These are phyloP conservation scores for Pichia sporocuriosa DNA, from an alignment of 805 yeast species.

Conservation along the genomic window DNA sequence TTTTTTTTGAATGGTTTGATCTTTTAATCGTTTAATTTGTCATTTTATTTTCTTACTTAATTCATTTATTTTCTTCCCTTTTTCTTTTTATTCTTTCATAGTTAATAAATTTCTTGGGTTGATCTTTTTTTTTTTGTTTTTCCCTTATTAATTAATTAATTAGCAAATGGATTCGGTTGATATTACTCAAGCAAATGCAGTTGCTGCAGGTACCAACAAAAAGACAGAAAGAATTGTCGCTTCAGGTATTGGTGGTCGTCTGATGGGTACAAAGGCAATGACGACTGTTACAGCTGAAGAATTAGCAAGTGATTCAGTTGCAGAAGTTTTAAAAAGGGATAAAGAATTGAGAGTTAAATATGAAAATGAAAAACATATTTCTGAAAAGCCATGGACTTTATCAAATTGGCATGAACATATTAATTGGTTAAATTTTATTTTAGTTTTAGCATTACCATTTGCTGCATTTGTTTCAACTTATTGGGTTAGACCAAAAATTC, in stretches of 20 bases:
- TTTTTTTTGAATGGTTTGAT: no score
- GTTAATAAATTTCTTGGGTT: no score
- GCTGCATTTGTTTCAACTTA: constrained; percentile 43
- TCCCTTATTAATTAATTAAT: background rate
- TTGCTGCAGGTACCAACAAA: constrained; percentile 78
- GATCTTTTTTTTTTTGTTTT: background rate
- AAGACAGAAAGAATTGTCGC: constrained; percentile 67
- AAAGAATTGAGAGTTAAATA: constrained; percentile 36
- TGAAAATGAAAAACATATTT: constrained; percentile 47
- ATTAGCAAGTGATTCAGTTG: constrained; percentile 45
- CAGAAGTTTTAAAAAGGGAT: constrained; percentile 40
- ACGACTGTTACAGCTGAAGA: constrained; percentile 62
- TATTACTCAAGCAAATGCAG: constrained; percentile 62
- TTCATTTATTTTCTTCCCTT: no score
- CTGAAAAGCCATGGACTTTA: constrained; percentile 73
- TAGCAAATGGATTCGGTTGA: constrained; percentile 39
- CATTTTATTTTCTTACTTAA: no score
- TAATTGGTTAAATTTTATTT: constrained; percentile 68
- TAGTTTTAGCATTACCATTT: constrained; percentile 57
- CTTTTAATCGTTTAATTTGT: no score
- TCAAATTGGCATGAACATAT: constrained; percentile 67
- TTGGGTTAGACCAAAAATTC: constrained; percentile 41
- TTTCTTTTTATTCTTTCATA: background rate
- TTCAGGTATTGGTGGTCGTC: constrained; percentile 64
- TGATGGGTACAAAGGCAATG: constrained; percentile 78